Base-by-base conservation (phyloP, 2,329 filamentous ascomycete genomes). In the Epichloe sp. region DNA sequence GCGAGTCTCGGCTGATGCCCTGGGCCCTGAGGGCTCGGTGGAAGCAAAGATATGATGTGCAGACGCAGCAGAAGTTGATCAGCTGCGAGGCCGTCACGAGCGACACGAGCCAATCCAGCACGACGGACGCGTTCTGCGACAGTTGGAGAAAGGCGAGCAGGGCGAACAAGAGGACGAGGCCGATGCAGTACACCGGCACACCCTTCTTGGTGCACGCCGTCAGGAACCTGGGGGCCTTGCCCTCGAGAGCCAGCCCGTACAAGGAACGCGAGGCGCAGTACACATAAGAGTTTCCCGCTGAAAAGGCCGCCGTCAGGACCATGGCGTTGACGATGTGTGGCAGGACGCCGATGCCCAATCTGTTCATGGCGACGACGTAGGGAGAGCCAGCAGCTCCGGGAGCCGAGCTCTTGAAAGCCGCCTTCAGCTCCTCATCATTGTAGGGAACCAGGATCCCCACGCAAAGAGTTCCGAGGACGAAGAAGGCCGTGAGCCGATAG, bases 111-210 rank as follows among this genome's bases (percentile, higher is more conserved):
- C 85, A 89, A 44, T 74, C 74, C 55, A 90, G 70, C 1, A 89
- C 86, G 31, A 82, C 78, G 4, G 84, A 76, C 0, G 81, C 75
- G 52, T 74, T 73, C 55, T 79, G 75, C 7, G 79, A 83, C 17
- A 91, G 75, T 64, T 89, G 83, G 46, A 90, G 69, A 66, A 89
- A 93, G 3, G 82, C 79, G 11, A 94, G 69, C 6, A 88, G 71
- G 1, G 83, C 78, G 58, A 93, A 80, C 3, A 78, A 63, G 45
- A 88, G 74, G 0, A 86, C 83, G 31, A 82, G 65, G 1, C 65
- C 56, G 40, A 91, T 85, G 60, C 82, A 86, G 66, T 85, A 88
- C 55, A 88, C 75, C 0, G 88, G 88, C 0, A 93, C 82, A 45
- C 85, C 85, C 11, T 69, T 70, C 48, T 68, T 75, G 1, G 78